A percentile compares a stretch with the other conserved stretches of the same genome.
Evolutionary conservation across 108 stramenopile genomes (phyloP).

Genomic region (Cyclotella distinguenda): DNA sequence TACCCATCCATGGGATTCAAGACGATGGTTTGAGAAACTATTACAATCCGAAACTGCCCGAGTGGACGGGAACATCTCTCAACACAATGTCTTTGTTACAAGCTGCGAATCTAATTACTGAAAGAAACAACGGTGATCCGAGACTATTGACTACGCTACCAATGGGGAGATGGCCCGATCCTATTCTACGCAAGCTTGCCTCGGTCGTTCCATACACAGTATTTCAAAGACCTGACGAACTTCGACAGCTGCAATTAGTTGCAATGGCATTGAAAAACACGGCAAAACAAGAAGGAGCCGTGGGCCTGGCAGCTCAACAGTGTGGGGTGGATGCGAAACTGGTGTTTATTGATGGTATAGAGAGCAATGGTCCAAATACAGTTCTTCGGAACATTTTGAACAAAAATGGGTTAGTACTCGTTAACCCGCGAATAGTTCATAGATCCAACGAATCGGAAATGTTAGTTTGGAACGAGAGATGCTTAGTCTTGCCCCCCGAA

Average conservation of each 20-base stretch:
- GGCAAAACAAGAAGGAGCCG: constrained; percentile 58
- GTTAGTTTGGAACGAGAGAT: constrained; percentile 76
- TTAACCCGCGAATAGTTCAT: constrained; percentile 75
- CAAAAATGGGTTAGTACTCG: constrained; percentile 47
- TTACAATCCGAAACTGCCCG: constrained; percentile 10
- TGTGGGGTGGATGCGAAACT: constrained; percentile 78
- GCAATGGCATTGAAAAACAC: constrained; percentile 56
- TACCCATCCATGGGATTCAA: constrained; percentile 16
- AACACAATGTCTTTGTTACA: constrained; percentile 24
- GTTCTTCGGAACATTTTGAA: not conserved
- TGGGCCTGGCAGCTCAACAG: constrained; percentile 85
- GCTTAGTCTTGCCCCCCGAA: constrained; percentile 77
- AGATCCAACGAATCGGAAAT: constrained; percentile 72
- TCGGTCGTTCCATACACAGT: constrained; percentile 26
- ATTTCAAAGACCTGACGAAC: constrained; percentile 6
- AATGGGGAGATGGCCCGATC: constrained; percentile 85
- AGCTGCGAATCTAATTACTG: constrained; percentile 9
- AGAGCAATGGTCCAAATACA: not conserved
- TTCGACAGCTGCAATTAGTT: constrained; percentile 20
- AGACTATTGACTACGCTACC: constrained; percentile 19
- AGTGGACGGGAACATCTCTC: constrained; percentile 36
- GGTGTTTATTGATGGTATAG: constrained; percentile 54
- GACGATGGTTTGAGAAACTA: constrained; percentile 20
- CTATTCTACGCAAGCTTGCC: constrained; percentile 62
- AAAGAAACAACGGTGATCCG: not conserved